Percentiles rank a stretch among this genome's conserved stretches.
Conservation (phyloP, 2,329 filamentous ascomycete species). For the Endoconidiophora polonica region DNA sequence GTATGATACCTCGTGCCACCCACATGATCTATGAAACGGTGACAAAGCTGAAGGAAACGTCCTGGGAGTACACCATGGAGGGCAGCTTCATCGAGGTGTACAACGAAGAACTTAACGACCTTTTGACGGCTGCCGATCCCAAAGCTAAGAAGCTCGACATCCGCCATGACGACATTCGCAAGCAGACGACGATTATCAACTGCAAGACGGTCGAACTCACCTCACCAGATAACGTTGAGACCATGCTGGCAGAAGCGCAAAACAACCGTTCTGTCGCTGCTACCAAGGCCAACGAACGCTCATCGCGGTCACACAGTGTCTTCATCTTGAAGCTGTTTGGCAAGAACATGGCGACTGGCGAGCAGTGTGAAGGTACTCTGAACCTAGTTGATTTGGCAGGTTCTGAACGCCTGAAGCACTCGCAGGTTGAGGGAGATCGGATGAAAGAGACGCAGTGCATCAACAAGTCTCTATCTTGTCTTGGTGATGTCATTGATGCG, state of each 20-base stretch:
- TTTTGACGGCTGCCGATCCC: conserved; percentile 43
- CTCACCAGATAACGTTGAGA: conserved; percentile 63
- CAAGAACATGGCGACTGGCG: conserved; percentile 58
- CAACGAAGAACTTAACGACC: conserved; percentile 89
- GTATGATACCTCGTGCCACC: conserved; percentile 89
- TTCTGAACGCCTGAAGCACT: conserved; percentile 78
- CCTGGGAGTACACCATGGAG: conserved; percentile 88
- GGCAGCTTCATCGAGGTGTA: conserved; percentile 96
- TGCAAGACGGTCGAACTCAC: conserved; percentile 62
- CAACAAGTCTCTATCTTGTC: conserved; percentile 81
- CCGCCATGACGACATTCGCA: conserved; percentile 65
- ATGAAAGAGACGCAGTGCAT: conserved; percentile 94
- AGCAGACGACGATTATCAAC: conserved; percentile 69
- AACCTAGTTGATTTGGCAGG: conserved; percentile 94
- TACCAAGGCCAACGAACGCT: conserved; percentile 93
- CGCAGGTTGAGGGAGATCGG: conserved; percentile 68
- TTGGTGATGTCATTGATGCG: conserved; percentile 88
- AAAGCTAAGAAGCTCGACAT: conserved; percentile 75
- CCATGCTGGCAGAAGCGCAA: conserved; percentile 63
- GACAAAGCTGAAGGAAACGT: conserved; percentile 67
- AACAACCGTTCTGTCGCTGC: conserved; percentile 84
- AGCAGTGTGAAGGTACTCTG: conserved; percentile 79
- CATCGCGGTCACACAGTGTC: conserved; percentile 85
- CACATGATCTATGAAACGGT: conserved; percentile 88
- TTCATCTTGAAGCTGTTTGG: conserved; percentile 73